A percentile compares a stretch with the other conserved stretches of the same genome.
Evolutionary conservation across 208 protist species (phyloP).

Genomic region (Crithidia thermophila): DNA sequence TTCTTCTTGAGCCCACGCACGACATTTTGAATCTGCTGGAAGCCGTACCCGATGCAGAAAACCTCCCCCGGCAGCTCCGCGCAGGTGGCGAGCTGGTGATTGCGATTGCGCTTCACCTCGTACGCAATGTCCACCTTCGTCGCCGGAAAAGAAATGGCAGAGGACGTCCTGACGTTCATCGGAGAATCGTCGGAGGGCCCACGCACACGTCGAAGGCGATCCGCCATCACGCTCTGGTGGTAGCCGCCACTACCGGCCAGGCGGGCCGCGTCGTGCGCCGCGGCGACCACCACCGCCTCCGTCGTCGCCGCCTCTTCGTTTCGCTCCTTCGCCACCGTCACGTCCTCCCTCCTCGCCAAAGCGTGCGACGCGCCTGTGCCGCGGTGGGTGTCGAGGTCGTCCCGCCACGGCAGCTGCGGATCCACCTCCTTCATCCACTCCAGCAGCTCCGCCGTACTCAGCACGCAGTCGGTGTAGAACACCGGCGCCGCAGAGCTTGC

Average conservation of each 20-base stretch:
- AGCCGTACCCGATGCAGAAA: slow-evolving; percentile 95
- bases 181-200: background rate
- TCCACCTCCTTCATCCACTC: slow-evolving; percentile 83
- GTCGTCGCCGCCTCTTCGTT: background rate
- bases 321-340: slow-evolving; percentile 1
- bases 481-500: slow-evolving; percentile 19
- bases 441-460: slow-evolving; percentile 94
- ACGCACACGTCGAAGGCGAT: background rate
- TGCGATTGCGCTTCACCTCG: slow-evolving; percentile 67
- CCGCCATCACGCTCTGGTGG: slow-evolving; percentile 47
- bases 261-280: slow-evolving; percentile 19
- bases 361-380: too few species aligned
- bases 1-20: slow-evolving; percentile 93
- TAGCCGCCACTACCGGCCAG: slow-evolving; percentile 80
- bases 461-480: slow-evolving; percentile 96
- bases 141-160: too few species aligned
- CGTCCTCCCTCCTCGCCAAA: too few species aligned
- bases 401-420: slow-evolving; percentile 47
- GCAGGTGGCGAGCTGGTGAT: slow-evolving; percentile 62
- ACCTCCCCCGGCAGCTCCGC: slow-evolving; percentile 39
- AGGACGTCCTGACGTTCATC: too few species aligned
- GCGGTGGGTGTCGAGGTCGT: slow-evolving; percentile 31
- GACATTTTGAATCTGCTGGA: slow-evolving; percentile 98
- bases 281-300: background rate
- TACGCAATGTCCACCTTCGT: slow-evolving; percentile 38